Evolutionary conservation across 805 yeast genomes (phyloP), one percentile per base, ranked within the genome.

Genomic region (Yarrowia sp.): DNA sequence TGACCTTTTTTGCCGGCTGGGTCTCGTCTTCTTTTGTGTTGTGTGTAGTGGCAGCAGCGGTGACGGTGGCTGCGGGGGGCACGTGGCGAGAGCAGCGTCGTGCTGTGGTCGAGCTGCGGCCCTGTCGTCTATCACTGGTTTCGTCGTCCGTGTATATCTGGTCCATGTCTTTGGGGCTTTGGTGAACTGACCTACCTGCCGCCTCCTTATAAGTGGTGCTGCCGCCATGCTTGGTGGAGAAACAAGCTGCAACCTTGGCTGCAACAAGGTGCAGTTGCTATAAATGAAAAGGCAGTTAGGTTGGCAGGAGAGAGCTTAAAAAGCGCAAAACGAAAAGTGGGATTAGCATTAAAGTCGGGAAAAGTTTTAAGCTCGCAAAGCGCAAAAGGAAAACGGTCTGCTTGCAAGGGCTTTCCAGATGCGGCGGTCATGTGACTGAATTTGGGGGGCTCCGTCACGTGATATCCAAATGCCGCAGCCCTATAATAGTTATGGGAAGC

Each of bases 261-360:
- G 35, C 35, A 49, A 49, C 58, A 49, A 49, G 41, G 58, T 49
- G 58, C 58, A 33, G 58, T 49, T 49, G 58, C 56, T 49, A 49
- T 49, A 49, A 49, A 49, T 22, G 56, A 47, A 32, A 47, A 32
- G 29, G 21, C 56, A 32, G 21, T 47, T 32, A 47, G 39, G 56
- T 47, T 47, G 36, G 44, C 25, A 47, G 56, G 56, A 47, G 56
- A 33, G 51, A 44, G 35, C 22, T 29, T 29, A 29, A 4, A 27
- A 27, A 27, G 16, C 24, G 3, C 22, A 47, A 47, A 47, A 21
- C 39, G 18, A 32, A 33, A 31, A 47, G 38, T 14, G 7, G 36
- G 8, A 47, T n/a, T 32, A 47, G 32, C 6, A 21, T 47, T 47
- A 33, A 14, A 47, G 56, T 47, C 39, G n/a, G 39, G 31, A 47